Evolutionary conservation across 208 protist species (phyloP).

Genomic region (Trypanosoma cruzi): DNA sequence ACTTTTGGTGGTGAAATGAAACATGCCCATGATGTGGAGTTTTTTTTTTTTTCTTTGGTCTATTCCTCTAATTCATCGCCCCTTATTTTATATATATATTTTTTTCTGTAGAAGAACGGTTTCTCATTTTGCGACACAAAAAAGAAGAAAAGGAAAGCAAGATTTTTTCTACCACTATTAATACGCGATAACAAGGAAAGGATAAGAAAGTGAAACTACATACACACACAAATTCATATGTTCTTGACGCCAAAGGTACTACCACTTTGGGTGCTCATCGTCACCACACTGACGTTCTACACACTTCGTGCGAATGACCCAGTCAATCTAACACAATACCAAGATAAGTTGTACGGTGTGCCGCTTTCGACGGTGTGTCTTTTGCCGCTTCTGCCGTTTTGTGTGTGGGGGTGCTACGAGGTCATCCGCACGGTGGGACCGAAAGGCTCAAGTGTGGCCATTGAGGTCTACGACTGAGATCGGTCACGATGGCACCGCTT

Average conservation of each 20-base stretch:
- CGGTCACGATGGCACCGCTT: background rate
- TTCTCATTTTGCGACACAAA: too few species aligned
- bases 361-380: slow-evolving; percentile 51
- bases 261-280: slow-evolving; percentile 51
- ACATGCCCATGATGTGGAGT: too few species aligned
- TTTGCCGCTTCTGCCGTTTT: slow-evolving; percentile 44
- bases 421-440: slow-evolving; percentile 50
- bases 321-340: slow-evolving; percentile 58
- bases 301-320: slow-evolving; percentile 59
- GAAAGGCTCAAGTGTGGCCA: slow-evolving; percentile 50
- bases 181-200: slow-evolving; percentile 1
- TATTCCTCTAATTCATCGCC: too few species aligned
- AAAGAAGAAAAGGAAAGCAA: slow-evolving; percentile 3
- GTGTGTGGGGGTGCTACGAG: slow-evolving; percentile 65
- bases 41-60: too few species aligned
- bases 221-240: too few species aligned
- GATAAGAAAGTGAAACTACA: background rate
- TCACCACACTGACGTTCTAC: slow-evolving; percentile 62
- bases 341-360: slow-evolving; percentile 59
- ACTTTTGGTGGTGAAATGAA: too few species aligned
- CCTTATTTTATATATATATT: too few species aligned
- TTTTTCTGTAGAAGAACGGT: too few species aligned
- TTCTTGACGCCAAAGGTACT: slow-evolving; percentile 71
- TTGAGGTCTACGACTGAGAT: slow-evolving; percentile 44
- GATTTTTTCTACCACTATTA: background rate